These are phyloP conservation scores for Bolboschoenoplectus hybrid DNA, from an alignment of 202 grass and related monocot genomes.

Conservation along the genomic window DNA sequence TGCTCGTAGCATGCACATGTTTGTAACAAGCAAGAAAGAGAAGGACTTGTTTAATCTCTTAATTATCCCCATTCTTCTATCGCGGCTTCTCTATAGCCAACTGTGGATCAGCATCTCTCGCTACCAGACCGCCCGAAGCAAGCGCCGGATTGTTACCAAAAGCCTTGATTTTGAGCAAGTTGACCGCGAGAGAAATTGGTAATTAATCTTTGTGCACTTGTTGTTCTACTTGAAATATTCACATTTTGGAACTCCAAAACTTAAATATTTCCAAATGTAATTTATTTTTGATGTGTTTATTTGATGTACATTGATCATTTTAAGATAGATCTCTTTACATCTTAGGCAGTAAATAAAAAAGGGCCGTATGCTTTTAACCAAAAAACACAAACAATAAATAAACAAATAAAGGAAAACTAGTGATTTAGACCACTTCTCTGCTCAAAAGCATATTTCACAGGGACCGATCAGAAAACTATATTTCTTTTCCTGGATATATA, in stretches of 20 bases:
- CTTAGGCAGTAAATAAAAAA: background rate
- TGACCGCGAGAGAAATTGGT: conserved; percentile 83
- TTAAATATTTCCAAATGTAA: background rate
- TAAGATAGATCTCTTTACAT: background rate
- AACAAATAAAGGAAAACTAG: background rate
- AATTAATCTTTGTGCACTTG: conserved; percentile 24
- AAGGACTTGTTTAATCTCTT: conserved; percentile 48
- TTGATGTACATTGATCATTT: background rate
- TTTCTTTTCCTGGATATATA: background rate
- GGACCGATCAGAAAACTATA: background rate
- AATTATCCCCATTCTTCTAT: conserved; percentile 55
- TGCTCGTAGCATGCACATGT: conserved; percentile 52
- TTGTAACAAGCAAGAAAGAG: conserved; percentile 38
- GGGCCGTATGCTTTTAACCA: background rate
- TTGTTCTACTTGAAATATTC: background rate
- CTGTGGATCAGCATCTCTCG: conserved; percentile 81
- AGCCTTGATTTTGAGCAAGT: conserved; percentile 92
- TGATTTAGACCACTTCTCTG: background rate
- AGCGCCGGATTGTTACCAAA: conserved; percentile 72
- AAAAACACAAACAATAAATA: background rate
- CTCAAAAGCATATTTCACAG: background rate
- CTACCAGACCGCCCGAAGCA: conserved; percentile 62
- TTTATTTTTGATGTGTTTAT: background rate
- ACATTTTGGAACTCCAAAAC: background rate
- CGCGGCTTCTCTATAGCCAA: conserved; percentile 69